phyloP scores from a whole-genome alignment of 2,329 filamentous ascomycete species.

The Fusarium sacchari region DNA sequence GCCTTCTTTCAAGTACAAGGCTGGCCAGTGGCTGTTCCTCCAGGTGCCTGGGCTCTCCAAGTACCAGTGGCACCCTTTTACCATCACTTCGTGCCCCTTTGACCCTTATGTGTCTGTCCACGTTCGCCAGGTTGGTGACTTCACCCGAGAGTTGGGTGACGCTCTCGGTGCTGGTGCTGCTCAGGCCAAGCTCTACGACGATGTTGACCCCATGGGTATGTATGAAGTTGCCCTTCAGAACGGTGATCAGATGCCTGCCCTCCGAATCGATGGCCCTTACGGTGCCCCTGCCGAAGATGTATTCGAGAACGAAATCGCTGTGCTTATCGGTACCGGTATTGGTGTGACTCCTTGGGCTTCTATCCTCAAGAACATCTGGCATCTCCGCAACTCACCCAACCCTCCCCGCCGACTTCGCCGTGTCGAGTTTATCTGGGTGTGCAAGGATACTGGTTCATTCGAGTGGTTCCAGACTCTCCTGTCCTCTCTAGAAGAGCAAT shows the following conservation, averaged over 20 bases:
- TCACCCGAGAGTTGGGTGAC: conserved; percentile 92
- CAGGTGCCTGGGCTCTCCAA: conserved; percentile 89
- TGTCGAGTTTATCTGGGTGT: conserved; percentile 99
- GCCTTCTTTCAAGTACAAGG: conserved; percentile 97
- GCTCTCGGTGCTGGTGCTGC: conserved; percentile 90
- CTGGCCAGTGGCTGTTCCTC: conserved; percentile 97
- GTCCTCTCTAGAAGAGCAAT: conserved; percentile 89
- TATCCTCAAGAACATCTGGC: conserved; percentile 98
- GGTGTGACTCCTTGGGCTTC: conserved; percentile 88
- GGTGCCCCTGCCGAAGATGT: conserved; percentile 97
- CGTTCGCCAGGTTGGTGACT: conserved; percentile 96
- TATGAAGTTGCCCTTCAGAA: conserved; percentile 97
- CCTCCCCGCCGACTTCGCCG: conserved; percentile 88
- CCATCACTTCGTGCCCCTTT: conserved; percentile 97
- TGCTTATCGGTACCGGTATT: conserved; percentile 87
- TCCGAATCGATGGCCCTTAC: conserved; percentile 95
- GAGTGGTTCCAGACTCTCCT: conserved; percentile 99
- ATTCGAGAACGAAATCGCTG: conserved; percentile 90
- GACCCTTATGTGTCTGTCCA: conserved; percentile 96
- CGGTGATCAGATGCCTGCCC: conserved; percentile 87
- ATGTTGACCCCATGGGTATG: conserved; percentile 92
- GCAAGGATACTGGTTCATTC: conserved; percentile 93
- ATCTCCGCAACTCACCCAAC: conserved; percentile 89
- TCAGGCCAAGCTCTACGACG: conserved; percentile 89
- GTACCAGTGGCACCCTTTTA: conserved; percentile 98